These are phyloP conservation scores for Trematosphaeria pertusa DNA, from an alignment of 2,329 filamentous ascomycete species.

Conservation along the genomic window DNA sequence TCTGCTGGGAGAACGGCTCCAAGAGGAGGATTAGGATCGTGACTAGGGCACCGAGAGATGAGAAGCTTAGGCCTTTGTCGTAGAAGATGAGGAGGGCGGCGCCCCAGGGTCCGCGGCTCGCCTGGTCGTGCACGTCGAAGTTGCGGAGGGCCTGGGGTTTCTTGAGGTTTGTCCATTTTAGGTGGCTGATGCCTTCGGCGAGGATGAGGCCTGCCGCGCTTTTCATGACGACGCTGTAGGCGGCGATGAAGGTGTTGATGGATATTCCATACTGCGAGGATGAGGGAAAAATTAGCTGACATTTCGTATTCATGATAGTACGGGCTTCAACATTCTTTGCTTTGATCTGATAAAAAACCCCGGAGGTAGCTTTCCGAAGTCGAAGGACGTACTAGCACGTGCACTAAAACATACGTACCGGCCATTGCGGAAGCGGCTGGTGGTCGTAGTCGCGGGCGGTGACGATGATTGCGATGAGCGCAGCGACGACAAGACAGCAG, in stretches of 20 bases:
- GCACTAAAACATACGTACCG: too few species aligned
- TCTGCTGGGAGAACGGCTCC: too few species aligned
- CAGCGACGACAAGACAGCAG: constrained; percentile 7
- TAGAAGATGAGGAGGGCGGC: too few species aligned
- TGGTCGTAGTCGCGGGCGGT: constrained; percentile 6
- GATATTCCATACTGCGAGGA: constrained; percentile 20
- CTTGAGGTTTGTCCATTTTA: constrained; percentile 16
- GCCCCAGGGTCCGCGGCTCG: constrained; percentile 15
- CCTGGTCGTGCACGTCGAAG: constrained; percentile 14
- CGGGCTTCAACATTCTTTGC: too few species aligned
- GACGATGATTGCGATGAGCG: constrained; percentile 17
- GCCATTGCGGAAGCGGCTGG: constrained; percentile 25
- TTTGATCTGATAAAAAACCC: too few species aligned
- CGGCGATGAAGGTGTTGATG: constrained; percentile 36
- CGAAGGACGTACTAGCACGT: too few species aligned
- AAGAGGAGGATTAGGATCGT: too few species aligned
- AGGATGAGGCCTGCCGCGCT: constrained; percentile 12
- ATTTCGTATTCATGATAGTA: too few species aligned
- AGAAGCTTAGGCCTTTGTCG: too few species aligned
- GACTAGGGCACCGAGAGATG: too few species aligned
- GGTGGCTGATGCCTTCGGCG: constrained; percentile 20
- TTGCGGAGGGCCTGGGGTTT: constrained; percentile 2
- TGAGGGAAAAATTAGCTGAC: too few species aligned
- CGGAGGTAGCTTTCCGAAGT: too few species aligned
- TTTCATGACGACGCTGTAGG: constrained; percentile 18